Base-by-base conservation (phyloP, 768 basidiomycete genomes). In the Tricholomella constricta region DNA sequence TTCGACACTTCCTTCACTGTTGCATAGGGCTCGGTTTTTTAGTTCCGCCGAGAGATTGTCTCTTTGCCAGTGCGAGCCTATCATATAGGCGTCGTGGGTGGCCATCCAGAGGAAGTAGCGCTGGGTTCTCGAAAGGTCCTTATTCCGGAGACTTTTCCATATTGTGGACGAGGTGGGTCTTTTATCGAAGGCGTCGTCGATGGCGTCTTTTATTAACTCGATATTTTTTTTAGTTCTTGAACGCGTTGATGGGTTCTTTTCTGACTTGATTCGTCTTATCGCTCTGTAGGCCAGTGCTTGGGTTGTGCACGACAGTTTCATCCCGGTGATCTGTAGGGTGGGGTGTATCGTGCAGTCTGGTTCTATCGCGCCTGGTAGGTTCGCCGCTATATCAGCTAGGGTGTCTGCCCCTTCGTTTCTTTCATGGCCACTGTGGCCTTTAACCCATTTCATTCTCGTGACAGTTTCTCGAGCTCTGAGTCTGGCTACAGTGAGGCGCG, bases 41-140 rank as follows among this genome's bases (percentile, higher is more conserved):
- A 29, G 6, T n/a, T 54, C 52, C 1, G 29, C 3, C 10, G 11
- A 20, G 25, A 17, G 42, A 3, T 19, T 27, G 7, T 27, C 6
- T 12, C 41, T 4, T 6, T 19, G 32, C 52, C 52, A 48, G n/a
- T 48, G 22, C 0, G 7, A 14, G 10, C 52, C 45, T 5, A 54
- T 14, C 46, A 35, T 48, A 19, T 48, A 54, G 1, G 52, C 46
- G 11, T 54, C 34, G 9, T 54, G 52, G 1, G 22, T 12, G 0
- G 40, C 6, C 52, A 54, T 54, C 46, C 52, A 54, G 14, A 54
- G 26, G 45, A 47, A 48, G 25, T 43, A 48, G 6, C 25, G 26
- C 1, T 11, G 11, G 12, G 48, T 20, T 7, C 25, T 32, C 9
- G 40, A 36, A 22, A 48, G 27, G 25, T 54, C 46, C 23, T 17